Conservation (phyloP, 2,329 filamentous ascomycete species). For the Diatrype stigma region DNA sequence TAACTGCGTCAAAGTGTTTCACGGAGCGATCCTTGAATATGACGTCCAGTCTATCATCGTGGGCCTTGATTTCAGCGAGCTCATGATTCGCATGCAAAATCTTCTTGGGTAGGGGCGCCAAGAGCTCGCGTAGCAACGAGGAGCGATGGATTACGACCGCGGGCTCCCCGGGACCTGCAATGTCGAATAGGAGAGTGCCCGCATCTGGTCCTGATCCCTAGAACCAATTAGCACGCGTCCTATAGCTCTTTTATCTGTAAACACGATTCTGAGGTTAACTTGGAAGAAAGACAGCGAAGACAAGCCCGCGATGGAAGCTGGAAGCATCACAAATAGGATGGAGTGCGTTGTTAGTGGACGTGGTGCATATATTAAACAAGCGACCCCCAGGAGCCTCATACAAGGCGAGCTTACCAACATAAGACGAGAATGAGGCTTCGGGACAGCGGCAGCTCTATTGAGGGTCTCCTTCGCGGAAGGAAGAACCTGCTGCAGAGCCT, state of each 20-base stretch:
- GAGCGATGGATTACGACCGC: slow-evolving; percentile 1
- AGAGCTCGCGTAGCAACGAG: slow-evolving; percentile 4
- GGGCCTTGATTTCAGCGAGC: background rate
- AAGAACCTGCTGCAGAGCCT: background rate
- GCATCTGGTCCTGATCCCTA: slow-evolving; percentile 6
- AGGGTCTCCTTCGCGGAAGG: background rate
- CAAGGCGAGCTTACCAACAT: no score
- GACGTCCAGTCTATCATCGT: background rate
- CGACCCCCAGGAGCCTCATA: no score
- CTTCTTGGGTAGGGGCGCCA: slow-evolving; percentile 1
- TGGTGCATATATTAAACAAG: no score
- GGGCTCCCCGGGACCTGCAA: background rate
- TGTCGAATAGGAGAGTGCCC: background rate
- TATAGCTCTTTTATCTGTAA: no score
- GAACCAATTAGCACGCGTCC: no score
- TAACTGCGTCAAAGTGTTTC: background rate
- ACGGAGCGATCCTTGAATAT: background rate
- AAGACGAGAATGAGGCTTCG: no score
- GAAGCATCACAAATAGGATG: no score
- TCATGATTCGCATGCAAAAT: slow-evolving; percentile 3
- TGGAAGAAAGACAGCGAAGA: no score
- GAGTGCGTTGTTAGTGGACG: no score
- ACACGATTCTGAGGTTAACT: no score
- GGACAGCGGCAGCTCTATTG: slow-evolving; percentile 3
- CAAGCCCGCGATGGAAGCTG: no score